These are phyloP conservation scores for Cutaneotrichosporon cyanovorans DNA, from an alignment of 1,284 basidiomycete species.

Conservation along the genomic window DNA sequence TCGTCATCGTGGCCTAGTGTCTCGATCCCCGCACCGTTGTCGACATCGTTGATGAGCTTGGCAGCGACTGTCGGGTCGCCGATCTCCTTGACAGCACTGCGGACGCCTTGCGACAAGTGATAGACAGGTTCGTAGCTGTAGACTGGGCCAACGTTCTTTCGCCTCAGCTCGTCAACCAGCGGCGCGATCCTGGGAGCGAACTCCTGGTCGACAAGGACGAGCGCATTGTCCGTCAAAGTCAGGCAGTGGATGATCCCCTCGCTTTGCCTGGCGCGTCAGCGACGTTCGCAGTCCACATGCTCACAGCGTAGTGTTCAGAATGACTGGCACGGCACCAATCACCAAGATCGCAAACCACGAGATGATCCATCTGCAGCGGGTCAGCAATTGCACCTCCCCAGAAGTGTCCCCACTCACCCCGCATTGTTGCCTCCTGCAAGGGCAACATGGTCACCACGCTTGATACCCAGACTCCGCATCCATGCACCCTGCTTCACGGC, in stretches of 20 bases:
- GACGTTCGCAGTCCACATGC: slow-evolving; percentile 9
- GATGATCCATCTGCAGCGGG: slow-evolving; percentile 27
- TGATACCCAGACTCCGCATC: slow-evolving; percentile 26
- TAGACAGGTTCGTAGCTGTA: slow-evolving; percentile 1
- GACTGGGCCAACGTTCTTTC: slow-evolving; percentile 3
- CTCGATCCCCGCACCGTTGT: slow-evolving; percentile 10
- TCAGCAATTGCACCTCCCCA: slow-evolving; percentile 1
- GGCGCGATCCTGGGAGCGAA: slow-evolving; percentile 20
- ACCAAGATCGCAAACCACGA: slow-evolving; percentile 33
- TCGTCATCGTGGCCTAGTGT: slow-evolving; percentile 31
- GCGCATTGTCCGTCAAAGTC: slow-evolving; percentile 19
- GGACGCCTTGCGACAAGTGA: slow-evolving; percentile 1
- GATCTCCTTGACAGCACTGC: no score
- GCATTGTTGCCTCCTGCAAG: slow-evolving; percentile 32
- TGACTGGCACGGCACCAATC: slow-evolving; percentile 33
- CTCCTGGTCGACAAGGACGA: slow-evolving; percentile 32
- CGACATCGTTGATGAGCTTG: slow-evolving; percentile 11
- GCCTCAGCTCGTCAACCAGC: neutral
- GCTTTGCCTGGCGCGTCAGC: neutral
- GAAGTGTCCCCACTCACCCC: slow-evolving; percentile 14
- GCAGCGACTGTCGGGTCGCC: no score
- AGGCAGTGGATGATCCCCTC: slow-evolving; percentile 31
- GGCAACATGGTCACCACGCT: slow-evolving; percentile 27
- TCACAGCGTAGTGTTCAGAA: slow-evolving; percentile 34
- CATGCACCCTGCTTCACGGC: slow-evolving; percentile 23